Percentiles rank a stretch among this genome's conserved stretches.
These are phyloP conservation scores for Boeremia lycopersici DNA, from an alignment of 2,329 filamentous ascomycete genomes.

Conservation along the genomic window DNA sequence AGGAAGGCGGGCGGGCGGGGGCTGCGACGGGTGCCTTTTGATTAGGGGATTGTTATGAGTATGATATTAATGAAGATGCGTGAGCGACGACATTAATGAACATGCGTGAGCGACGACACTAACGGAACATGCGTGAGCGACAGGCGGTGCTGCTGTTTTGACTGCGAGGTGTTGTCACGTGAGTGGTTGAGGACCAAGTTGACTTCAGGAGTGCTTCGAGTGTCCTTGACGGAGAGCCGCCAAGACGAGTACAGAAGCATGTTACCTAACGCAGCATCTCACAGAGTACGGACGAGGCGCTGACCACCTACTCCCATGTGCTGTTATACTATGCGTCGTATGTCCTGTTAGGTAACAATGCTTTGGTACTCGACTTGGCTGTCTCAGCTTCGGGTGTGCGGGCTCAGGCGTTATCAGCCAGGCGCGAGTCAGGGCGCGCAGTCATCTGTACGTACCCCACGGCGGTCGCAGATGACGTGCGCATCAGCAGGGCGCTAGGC, in stretches of 20 bases:
- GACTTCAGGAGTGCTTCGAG: too few relatives aligned
- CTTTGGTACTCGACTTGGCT: too few relatives aligned
- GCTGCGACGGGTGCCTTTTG: constrained; percentile 80
- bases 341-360: too few relatives aligned
- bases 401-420: background rate
- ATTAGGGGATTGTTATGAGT: constrained; percentile 54
- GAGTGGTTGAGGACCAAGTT: too few relatives aligned
- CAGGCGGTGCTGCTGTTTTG: too few relatives aligned
- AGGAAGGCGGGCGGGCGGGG: constrained; percentile 69
- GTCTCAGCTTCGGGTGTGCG: background rate
- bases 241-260: constrained; percentile 2
- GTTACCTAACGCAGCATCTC: background rate
- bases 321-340: too few relatives aligned
- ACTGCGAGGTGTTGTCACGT: too few relatives aligned
- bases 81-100: too few relatives aligned
- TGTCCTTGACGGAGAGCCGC: background rate
- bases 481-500: background rate
- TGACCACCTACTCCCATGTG: too few relatives aligned
- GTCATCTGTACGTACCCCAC: constrained; percentile 14
- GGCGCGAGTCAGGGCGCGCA: constrained; percentile 8
- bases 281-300: too few relatives aligned
- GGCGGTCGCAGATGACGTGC: constrained; percentile 13
- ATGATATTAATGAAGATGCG: background rate
- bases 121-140: too few relatives aligned
- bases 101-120: too few relatives aligned